These are phyloP conservation scores for Durotheca rogersii DNA, from an alignment of 495 filamentous ascomycete species.

Conservation along the genomic window DNA sequence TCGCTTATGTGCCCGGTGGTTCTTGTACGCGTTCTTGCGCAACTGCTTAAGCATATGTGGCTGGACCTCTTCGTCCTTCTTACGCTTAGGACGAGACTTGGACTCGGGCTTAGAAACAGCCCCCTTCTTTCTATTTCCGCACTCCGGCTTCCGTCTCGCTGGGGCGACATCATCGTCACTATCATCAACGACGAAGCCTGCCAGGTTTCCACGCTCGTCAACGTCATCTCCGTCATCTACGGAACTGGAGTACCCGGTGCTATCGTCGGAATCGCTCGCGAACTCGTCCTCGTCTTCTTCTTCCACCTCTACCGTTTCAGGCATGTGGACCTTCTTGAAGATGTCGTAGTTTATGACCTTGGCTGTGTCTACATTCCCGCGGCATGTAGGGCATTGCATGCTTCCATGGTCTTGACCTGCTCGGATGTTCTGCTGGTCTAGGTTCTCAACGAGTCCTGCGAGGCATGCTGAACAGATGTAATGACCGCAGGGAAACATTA, in stretches of 20 bases:
- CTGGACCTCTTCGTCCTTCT: constrained; percentile 30
- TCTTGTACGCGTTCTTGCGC: constrained; percentile 59
- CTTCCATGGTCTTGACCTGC: constrained; percentile 42
- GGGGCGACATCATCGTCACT: constrained; percentile 24
- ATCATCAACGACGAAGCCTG: constrained; percentile 59
- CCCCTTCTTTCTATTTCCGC: constrained; percentile 9
- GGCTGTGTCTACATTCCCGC: constrained; percentile 60
- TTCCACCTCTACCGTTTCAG: constrained; percentile 39
- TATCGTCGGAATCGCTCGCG: constrained; percentile 19
- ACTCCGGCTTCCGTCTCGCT: constrained; percentile 3
- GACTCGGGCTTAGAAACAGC: constrained; percentile 17
- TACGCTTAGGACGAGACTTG: constrained; percentile 30
- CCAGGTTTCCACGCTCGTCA: constrained; percentile 48
- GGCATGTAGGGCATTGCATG: constrained; percentile 77
- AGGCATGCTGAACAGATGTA: constrained; percentile 78
- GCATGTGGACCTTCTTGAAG: constrained; percentile 74
- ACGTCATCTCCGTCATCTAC: constrained; percentile 41
- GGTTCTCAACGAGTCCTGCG: constrained; percentile 63
- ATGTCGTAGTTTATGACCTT: constrained; percentile 70
- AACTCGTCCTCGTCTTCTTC: constrained; percentile 31
- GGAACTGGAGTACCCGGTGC: constrained; percentile 31
- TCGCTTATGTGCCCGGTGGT: constrained; percentile 57
- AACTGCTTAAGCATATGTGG: constrained; percentile 33
- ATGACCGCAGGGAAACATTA: constrained; percentile 86
- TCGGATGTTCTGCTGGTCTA: constrained; percentile 47